Evolutionary conservation across 1,139 yeast species (phyloP).

Genomic region (Lizanozyma gosingica): DNA sequence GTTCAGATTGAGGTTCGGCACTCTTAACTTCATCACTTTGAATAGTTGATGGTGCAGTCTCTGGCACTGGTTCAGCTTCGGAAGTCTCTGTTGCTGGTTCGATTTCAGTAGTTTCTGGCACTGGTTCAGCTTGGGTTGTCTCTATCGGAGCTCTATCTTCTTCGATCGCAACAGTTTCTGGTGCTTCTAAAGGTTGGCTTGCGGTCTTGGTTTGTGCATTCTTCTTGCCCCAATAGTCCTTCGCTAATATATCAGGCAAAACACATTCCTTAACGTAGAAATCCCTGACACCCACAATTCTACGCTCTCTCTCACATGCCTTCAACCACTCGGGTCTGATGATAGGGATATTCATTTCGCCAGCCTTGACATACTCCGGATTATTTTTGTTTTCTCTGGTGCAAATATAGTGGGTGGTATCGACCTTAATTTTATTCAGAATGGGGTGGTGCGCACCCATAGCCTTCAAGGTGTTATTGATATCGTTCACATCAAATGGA

Average conservation of each 20-base stretch:
- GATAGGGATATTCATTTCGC: constrained; percentile 82
- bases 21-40: constrained; percentile 2
- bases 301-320: constrained; percentile 84
- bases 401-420: constrained; percentile 90
- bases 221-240: constrained; percentile 29
- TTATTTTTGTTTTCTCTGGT: constrained; percentile 56
- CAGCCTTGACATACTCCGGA: constrained; percentile 66
- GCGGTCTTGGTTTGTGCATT: not conserved
- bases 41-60: constrained; percentile 7
- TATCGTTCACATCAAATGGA: constrained; percentile 49
- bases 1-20: constrained; percentile 2
- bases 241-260: constrained; percentile 38
- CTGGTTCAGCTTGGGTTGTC: constrained; percentile 1
- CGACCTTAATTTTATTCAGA: constrained; percentile 67
- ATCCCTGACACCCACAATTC: constrained; percentile 89
- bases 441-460: constrained; percentile 80
- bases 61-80: constrained; percentile 10
- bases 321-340: constrained; percentile 96
- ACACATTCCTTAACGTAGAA: constrained; percentile 54
- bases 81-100: constrained; percentile 6
- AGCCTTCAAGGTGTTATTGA: constrained; percentile 50
- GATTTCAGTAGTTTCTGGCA: not conserved
- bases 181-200: constrained; percentile 2
- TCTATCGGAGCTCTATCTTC: constrained; percentile 4
- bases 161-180: not conserved